A percentile compares a stretch with the other conserved stretches of the same genome.
Evolutionary conservation across 2,329 filamentous ascomycete species (phyloP).

Genomic region (Aquanectria penicillioides): DNA sequence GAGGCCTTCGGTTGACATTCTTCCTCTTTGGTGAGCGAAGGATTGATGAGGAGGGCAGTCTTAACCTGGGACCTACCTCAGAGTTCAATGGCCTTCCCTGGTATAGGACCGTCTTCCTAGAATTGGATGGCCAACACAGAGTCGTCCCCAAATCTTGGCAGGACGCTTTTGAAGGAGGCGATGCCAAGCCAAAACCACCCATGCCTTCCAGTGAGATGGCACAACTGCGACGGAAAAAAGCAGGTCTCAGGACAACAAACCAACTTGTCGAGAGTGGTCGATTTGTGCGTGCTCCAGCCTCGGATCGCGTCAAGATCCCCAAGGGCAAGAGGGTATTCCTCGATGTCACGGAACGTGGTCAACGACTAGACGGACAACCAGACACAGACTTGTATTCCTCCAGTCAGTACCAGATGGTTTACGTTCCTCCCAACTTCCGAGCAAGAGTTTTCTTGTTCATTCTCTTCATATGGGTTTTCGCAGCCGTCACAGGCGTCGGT

Average conservation of each 20-base stretch:
- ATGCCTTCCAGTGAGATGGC: constrained; percentile 50
- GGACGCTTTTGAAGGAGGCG: constrained; percentile 61
- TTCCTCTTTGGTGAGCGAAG: constrained; percentile 91
- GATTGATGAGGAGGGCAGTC: constrained; percentile 81
- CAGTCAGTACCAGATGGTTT: constrained; percentile 75
- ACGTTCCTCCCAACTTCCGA: constrained; percentile 86
- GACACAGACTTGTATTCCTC: constrained; percentile 64
- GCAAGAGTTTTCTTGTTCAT: constrained; percentile 86
- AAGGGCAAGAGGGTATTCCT: constrained; percentile 86
- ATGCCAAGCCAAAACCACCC: constrained; percentile 52
- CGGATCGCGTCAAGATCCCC: constrained; percentile 92
- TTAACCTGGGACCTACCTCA: constrained; percentile 56
- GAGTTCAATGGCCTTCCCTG: constrained; percentile 46
- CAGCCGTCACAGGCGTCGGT: constrained; percentile 84
- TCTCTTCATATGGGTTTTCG: constrained; percentile 91
- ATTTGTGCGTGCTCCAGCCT: constrained; percentile 92
- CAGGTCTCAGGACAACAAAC: constrained; percentile 55
- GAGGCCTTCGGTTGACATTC: constrained; percentile 82
- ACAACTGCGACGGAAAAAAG: constrained; percentile 52
- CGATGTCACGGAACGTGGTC: constrained; percentile 71
- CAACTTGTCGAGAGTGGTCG: constrained; percentile 76
- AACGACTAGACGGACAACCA: constrained; percentile 68
- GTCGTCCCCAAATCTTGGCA: constrained; percentile 68
- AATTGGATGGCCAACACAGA: constrained; percentile 51
- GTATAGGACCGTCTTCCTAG: constrained; percentile 58